Percentiles rank a stretch among this genome's conserved stretches.
phyloP scores from a whole-genome alignment of 768 basidiomycete species.

The Austroboletus eburneus region DNA sequence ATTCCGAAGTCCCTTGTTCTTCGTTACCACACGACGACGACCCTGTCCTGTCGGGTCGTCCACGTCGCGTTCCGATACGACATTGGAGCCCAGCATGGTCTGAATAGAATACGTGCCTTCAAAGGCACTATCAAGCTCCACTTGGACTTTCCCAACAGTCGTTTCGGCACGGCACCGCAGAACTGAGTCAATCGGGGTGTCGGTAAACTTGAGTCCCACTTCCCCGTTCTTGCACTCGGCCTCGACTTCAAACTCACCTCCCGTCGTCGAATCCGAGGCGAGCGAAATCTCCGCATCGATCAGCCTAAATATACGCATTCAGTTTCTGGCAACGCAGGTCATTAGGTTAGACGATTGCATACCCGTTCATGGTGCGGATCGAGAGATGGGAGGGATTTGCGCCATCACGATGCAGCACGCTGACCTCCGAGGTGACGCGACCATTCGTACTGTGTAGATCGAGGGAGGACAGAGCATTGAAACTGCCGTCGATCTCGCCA shows the following conservation, averaged over 20 bases:
- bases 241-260: slow-evolving; percentile 33
- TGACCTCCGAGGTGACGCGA: slow-evolving; percentile 36
- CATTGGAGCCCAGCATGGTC: slow-evolving; percentile 20
- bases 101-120: slow-evolving; percentile 39
- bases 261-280: slow-evolving; percentile 23
- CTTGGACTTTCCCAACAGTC: slow-evolving; percentile 22
- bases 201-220: slow-evolving; percentile 26
- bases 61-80: slow-evolving; percentile 19
- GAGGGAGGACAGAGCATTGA: slow-evolving; percentile 35
- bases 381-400: slow-evolving; percentile 25
- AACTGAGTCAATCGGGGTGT: slow-evolving; percentile 34
- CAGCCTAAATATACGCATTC: slow-evolving; percentile 11
- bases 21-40: slow-evolving; percentile 28
- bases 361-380: slow-evolving; percentile 43
- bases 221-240: slow-evolving; percentile 28
- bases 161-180: slow-evolving; percentile 31
- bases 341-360: slow-evolving; percentile 7
- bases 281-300: slow-evolving; percentile 28
- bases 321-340: not conserved
- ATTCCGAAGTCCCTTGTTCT: not conserved
- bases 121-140: slow-evolving; percentile 34
- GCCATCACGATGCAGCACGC: slow-evolving; percentile 29
- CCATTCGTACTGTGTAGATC: slow-evolving; percentile 37
- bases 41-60: slow-evolving; percentile 35
- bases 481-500: slow-evolving; percentile 42